A percentile compares a stretch with the other conserved stretches of the same genome.
These are phyloP conservation scores for Prunus mira DNA, from an alignment of 306 rosid genomes.

Conservation along the genomic window DNA sequence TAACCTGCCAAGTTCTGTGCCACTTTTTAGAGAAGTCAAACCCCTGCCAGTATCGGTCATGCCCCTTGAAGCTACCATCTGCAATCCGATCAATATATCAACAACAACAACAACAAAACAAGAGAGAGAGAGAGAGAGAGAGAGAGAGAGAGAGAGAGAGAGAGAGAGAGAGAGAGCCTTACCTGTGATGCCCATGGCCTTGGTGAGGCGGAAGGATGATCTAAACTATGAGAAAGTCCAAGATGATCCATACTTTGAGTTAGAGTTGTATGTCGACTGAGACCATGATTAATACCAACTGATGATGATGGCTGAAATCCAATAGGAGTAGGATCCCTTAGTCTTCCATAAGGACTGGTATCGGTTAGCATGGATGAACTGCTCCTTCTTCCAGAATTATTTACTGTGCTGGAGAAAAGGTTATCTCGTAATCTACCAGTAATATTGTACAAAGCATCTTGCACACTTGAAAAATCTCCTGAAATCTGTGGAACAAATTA, in stretches of 20 bases:
- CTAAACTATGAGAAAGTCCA: conserved; percentile 53
- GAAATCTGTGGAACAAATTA: conserved; percentile 56
- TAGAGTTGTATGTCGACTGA: conserved; percentile 38
- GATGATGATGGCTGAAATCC: conserved; percentile 42
- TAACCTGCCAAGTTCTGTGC: conserved; percentile 81
- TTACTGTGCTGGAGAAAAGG: conserved; percentile 52
- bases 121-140: background rate
- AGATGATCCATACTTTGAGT: conserved; percentile 60
- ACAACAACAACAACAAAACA: background rate
- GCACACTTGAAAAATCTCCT: conserved; percentile 83
- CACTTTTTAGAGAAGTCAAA: conserved; percentile 56
- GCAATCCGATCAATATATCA: conserved; percentile 32
- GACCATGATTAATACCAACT: conserved; percentile 41
- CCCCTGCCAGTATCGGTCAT: conserved; percentile 57
- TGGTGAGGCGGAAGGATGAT: conserved; percentile 70
- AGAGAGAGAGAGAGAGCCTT: conserved; percentile 15
- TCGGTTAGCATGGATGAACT: conserved; percentile 48
- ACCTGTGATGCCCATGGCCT: conserved; percentile 70
- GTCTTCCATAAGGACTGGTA: conserved; percentile 63
- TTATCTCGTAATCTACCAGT: conserved; percentile 93
- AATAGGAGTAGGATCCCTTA: conserved; percentile 47
- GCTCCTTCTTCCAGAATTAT: conserved; percentile 55
- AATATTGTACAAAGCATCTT: conserved; percentile 88
- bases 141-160: conserved; percentile 4
- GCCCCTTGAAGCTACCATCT: conserved; percentile 58